Base-by-base conservation (phyloP, 441 rosid species). In the Gossypium trilobum region DNA sequence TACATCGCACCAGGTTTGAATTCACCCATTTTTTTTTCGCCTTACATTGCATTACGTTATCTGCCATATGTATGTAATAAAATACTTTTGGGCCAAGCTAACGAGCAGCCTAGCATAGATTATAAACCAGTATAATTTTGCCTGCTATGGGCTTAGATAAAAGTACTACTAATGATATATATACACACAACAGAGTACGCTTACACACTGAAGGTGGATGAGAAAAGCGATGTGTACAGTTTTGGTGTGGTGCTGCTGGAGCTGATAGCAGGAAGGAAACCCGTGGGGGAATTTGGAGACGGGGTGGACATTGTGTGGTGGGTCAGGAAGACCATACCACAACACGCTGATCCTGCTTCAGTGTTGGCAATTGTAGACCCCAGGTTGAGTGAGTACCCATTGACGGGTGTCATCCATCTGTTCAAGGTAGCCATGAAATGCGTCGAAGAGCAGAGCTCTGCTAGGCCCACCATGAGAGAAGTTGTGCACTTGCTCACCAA, bases 171-270 rank as follows among this genome's bases (percentile, higher is more conserved):
- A n/a, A 50, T 13, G 4, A 46, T 29, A 29, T 51, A 14, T 48
- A 2, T 48, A 10, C 73, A n/a, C 33, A 0, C 58, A 2, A 54
- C 88, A 93, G 98, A 93, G 70, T 93, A 93, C 75, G 98, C 98
- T 0, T 91, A 93, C 83, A 93, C 97, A 0, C 64, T 91, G 79
- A 93, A 86, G 68, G 95, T 93, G 64, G 97, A 91, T 9, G 91
- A 90, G 88, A 93, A 93, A 75, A 91, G 95, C 61, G 98, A 93
- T 61, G 98, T 93, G 10, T 93, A 93, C 75, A 93, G 98, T 48
- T 93, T 90, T 10, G 97, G 98, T 0, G 97, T 93, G 0, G 91
- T 93, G 31, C 77, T 93, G 44, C 73, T 93, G 80, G 98, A 93
- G 85, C 81, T 93, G 23, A 81, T 93, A 65, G 85, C 95, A 1